These are phyloP conservation scores for Pseudotsuga menziesii DNA, from an alignment of 75 land plant species.

Conservation along the genomic window DNA sequence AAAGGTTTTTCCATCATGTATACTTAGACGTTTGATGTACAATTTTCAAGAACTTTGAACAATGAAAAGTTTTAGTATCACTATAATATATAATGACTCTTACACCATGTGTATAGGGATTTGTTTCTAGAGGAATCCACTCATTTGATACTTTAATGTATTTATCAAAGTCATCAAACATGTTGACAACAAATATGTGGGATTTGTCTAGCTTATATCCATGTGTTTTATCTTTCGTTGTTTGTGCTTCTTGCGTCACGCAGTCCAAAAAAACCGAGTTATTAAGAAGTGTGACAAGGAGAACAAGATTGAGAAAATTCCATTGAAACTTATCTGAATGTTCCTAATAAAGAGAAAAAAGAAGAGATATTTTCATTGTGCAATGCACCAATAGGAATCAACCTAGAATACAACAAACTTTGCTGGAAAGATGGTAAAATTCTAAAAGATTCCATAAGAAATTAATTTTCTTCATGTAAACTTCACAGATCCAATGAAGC, in stretches of 20 bases:
- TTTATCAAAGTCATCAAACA: slow-evolving; percentile 89
- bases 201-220: slow-evolving; percentile 87
- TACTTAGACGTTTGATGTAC: not conserved
- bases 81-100: not conserved
- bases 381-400: too few species aligned
- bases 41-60: not conserved
- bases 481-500: too few species aligned
- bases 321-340: too few species aligned
- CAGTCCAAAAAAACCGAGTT: not conserved
- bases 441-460: too few species aligned
- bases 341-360: too few species aligned
- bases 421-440: too few species aligned
- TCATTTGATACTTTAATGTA: slow-evolving; percentile 85
- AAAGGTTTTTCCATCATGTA: not conserved
- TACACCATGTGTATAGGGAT: slow-evolving; percentile 77
- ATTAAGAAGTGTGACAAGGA: not conserved
- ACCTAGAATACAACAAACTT: too few species aligned
- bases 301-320: not conserved
- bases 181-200: slow-evolving; percentile 77
- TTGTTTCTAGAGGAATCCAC: slow-evolving; percentile 80
- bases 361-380: too few species aligned
- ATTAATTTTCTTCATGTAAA: too few species aligned
- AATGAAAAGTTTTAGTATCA: not conserved
- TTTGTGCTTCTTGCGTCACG: slow-evolving; percentile 75
- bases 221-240: slow-evolving; percentile 78